Conservation (phyloP, 306 rosid genomes). For the Casuarina glauca region DNA sequence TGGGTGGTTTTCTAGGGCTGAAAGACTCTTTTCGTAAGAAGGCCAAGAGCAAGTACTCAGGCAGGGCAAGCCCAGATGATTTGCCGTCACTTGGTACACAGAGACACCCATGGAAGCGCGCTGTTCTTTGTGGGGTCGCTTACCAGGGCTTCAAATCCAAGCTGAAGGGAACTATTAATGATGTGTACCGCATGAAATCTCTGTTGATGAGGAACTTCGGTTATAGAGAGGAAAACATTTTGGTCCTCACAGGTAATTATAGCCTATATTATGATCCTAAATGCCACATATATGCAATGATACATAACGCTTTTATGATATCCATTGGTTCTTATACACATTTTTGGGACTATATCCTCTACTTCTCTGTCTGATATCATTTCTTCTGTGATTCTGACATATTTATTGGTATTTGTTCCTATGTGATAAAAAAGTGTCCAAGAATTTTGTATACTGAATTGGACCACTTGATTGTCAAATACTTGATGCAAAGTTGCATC, state of each 20-base stretch:
- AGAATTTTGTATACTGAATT: too few species aligned
- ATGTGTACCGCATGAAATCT: conserved; percentile 53
- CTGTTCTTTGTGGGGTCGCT: conserved; percentile 77
- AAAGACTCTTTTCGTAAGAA: too few species aligned
- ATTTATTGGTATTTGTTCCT: too few species aligned
- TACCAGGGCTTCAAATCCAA: conserved; percentile 46
- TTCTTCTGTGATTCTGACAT: too few species aligned
- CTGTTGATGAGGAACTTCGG: conserved; percentile 41
- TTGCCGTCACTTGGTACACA: not conserved
- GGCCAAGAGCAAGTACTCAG: too few species aligned
- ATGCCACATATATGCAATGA: not conserved
- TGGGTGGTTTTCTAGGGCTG: too few species aligned
- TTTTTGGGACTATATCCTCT: too few species aligned
- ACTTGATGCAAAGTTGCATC: too few species aligned
- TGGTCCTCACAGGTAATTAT: conserved; percentile 65
- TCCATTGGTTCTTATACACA: too few species aligned
- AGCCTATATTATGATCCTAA: not conserved
- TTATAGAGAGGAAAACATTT: conserved; percentile 49
- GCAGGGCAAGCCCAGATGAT: not conserved
- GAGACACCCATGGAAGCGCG: conserved; percentile 47
- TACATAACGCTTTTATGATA: not conserved
- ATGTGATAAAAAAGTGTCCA: too few species aligned
- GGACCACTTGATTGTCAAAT: too few species aligned
- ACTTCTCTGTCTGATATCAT: too few species aligned
- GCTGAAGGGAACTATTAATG: conserved; percentile 69